Percentiles rank a stretch among this genome's conserved stretches.
Conservation (phyloP, 2,329 filamentous ascomycete genomes). For the Diaporthe sp. region DNA sequence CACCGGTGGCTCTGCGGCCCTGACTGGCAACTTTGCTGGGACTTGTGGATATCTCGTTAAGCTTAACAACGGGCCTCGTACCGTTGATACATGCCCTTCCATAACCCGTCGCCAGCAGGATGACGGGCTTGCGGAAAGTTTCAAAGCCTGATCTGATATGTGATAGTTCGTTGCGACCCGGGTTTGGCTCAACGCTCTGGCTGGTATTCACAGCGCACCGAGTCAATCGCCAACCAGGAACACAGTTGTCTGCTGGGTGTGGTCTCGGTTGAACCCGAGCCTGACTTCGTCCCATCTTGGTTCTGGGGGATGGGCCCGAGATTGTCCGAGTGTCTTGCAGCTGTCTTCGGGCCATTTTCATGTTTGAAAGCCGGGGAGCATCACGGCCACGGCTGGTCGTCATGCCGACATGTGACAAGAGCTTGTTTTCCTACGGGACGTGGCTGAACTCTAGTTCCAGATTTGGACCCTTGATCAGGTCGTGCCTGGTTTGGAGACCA, state of each 20-base stretch:
- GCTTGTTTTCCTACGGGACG: background rate
- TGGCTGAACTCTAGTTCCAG: background rate
- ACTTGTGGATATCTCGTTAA: background rate
- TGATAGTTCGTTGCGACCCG: background rate
- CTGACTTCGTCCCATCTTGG: conserved; percentile 15
- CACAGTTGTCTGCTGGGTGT: background rate
- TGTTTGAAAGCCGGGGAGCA: background rate
- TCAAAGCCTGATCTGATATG: background rate
- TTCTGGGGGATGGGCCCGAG: conserved; percentile 20
- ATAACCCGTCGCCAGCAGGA: background rate
- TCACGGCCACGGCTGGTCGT: background rate
- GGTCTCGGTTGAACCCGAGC: conserved; percentile 27
- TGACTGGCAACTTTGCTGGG: background rate
- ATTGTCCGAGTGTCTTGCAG: conserved; percentile 27
- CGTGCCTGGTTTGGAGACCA: background rate
- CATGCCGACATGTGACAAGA: conserved; percentile 7
- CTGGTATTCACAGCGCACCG: background rate
- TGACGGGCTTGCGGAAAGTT: background rate
- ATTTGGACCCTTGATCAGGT: background rate
- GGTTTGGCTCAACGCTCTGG: background rate
- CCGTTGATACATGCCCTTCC: background rate
- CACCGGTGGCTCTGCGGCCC: background rate
- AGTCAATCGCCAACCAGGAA: conserved; percentile 2
- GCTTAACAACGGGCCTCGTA: background rate
- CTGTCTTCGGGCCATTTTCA: conserved; percentile 2